phyloP scores from a whole-genome alignment of 2,329 filamentous ascomycete genomes.

The Diplodia scrobiculata region DNA sequence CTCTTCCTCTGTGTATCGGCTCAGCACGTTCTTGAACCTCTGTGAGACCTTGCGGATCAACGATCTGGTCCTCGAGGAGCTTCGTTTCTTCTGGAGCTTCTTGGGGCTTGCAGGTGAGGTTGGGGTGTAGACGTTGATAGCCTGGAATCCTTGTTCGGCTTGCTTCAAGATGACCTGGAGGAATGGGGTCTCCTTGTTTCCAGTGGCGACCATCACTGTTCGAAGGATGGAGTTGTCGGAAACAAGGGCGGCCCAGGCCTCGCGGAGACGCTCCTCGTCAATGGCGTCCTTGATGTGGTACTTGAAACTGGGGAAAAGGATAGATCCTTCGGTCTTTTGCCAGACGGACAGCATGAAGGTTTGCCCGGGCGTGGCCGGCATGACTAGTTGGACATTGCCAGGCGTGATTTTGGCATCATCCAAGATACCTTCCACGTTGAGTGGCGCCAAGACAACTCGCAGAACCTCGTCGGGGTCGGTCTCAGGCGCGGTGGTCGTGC shows the following conservation, averaged over 20 bases:
- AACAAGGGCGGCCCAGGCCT: conserved; percentile 65
- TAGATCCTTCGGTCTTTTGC: conserved; percentile 64
- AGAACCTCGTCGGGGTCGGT: conserved; percentile 20
- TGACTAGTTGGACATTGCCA: conserved; percentile 56
- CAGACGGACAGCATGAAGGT: conserved; percentile 77
- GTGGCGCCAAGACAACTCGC: conserved; percentile 36
- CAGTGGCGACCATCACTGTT: conserved; percentile 64
- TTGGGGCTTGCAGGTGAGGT: not conserved
- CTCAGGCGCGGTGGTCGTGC: conserved; percentile 5
- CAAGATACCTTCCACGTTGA: conserved; percentile 50
- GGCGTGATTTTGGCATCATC: conserved; percentile 46
- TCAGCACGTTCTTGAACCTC: conserved; percentile 7
- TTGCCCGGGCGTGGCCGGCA: conserved; percentile 77
- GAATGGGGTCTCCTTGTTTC: conserved; percentile 54
- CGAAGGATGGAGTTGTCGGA: conserved; percentile 65
- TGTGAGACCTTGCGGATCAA: conserved; percentile 11
- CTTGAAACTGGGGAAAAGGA: conserved; percentile 75
- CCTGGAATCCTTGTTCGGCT: conserved; percentile 39
- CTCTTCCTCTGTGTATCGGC: not conserved
- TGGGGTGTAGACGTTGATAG: not conserved
- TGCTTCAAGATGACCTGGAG: conserved; percentile 63
- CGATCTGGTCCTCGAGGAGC: not conserved
- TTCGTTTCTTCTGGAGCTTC: conserved; percentile 3
- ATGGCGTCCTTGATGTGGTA: conserved; percentile 56
- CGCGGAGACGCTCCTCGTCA: conserved; percentile 49